Base-by-base conservation (phyloP, 192 early-diverging fungal genomes). In the Diversispora eburnea region DNA sequence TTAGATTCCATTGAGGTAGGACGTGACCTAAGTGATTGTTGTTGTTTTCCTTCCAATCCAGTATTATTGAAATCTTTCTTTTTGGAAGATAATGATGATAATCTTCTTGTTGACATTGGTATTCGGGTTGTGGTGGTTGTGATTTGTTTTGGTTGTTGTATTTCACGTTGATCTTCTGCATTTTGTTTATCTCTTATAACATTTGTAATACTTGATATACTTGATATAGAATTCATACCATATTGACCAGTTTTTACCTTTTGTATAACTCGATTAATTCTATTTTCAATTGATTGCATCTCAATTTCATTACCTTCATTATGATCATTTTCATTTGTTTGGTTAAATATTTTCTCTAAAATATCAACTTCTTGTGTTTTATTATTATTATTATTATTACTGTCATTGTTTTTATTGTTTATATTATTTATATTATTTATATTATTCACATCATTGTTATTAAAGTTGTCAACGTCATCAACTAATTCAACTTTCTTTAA, bases 331-430 rank as follows among this genome's bases (percentile, higher is more conserved):
- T 54, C 51, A 54, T 1, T 54, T 17, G 4, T 13, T 45, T 45
- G 63, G n/a, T 65, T 39, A 64, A 73, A 20, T 3, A 64, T 73
- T 13, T 48, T 56, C 41, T 54, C 62, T 46, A 73, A 64, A 64
- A 73, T 73, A 55, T 73, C 72, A 3, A 56, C 54, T 3, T 73
- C 49, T 54, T 48, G 52, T n/a, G 68, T 73, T 17, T 47, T 64
- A 25, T 61, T 33, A 33, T 33, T 33, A 33, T 33, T 33, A 33
- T 33, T 33, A 33, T 73, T 33, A 3, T 39, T 52, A 43, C 12
- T 62, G 54, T 45, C 41, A 55, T 73, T 43, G 61, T 64, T 8
- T 49, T 62, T 9, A 54, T 15, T 8, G 39, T 12, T 22, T 13
- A 64, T 20, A 58, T 19, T 60, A 41, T 33, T 22, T 13, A 64